Evolutionary conservation across 2,329 filamentous ascomycete species (phyloP).

Genomic region (Aspergillus sojae): DNA sequence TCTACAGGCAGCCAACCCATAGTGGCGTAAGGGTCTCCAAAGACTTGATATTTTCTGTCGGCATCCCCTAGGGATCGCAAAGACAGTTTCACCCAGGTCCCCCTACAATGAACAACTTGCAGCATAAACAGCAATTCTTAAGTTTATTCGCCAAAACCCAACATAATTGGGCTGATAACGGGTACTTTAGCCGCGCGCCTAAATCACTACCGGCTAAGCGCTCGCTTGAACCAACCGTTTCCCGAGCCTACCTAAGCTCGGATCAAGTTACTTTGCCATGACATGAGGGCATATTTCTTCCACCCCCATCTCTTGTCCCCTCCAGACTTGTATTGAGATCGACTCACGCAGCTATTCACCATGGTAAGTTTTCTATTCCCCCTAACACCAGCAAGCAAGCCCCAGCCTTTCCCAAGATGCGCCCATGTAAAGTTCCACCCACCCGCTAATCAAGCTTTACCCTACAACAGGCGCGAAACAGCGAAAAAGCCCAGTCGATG

Average conservation of each 20-base stretch:
- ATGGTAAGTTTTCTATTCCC: slow-evolving; percentile 30
- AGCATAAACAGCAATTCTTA: background rate
- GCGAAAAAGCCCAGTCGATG: slow-evolving; percentile 99
- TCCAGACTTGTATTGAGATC: slow-evolving; percentile 15
- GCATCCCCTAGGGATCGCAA: background rate
- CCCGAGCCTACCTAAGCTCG: slow-evolving; percentile 25
- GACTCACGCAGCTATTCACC: slow-evolving; percentile 24
- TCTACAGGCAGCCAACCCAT: no score
- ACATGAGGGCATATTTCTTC: slow-evolving; percentile 16
- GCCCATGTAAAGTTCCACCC: background rate
- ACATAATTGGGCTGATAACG: background rate
- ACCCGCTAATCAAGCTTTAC: background rate
- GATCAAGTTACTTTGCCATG: slow-evolving; percentile 24
- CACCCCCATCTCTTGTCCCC: slow-evolving; percentile 23
- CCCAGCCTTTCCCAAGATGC: background rate
- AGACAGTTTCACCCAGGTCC: background rate
- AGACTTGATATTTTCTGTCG: background rate
- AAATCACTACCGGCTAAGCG: slow-evolving; percentile 21
- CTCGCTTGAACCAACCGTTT: slow-evolving; percentile 23
- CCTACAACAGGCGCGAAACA: slow-evolving; percentile 77
- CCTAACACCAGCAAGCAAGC: background rate
- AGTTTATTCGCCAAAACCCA: background rate
- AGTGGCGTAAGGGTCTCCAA: background rate
- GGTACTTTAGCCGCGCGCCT: slow-evolving; percentile 28
- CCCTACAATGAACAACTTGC: background rate